phyloP scores from a whole-genome alignment of 2,329 filamentous ascomycete species.

The Phyllosticta citrichinensis region DNA sequence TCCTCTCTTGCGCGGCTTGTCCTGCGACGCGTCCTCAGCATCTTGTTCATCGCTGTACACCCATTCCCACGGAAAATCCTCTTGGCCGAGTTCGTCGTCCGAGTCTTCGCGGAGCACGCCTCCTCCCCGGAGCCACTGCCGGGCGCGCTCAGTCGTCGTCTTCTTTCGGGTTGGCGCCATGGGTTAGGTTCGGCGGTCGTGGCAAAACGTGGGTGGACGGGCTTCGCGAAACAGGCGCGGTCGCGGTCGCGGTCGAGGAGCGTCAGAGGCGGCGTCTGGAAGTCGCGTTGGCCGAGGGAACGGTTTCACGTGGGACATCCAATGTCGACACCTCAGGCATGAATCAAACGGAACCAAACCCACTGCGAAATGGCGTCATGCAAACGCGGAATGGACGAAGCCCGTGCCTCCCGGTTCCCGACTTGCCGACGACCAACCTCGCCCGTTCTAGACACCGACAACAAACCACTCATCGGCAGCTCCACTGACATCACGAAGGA shows the following conservation, averaged over 20 bases:
- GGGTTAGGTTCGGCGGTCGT: neutral
- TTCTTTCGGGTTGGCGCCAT: constrained; percentile 27
- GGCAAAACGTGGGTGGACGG: neutral
- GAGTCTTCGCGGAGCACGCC: constrained; percentile 68
- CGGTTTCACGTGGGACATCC: neutral
- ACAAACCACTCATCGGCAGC: neutral
- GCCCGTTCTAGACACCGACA: neutral
- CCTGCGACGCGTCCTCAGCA: constrained; percentile 18
- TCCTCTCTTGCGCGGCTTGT: constrained; percentile 22
- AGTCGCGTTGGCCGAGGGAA: neutral
- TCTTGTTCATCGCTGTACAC: constrained; percentile 44
- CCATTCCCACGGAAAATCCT: constrained; percentile 43
- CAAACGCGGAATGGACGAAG: neutral
- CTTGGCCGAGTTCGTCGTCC: constrained; percentile 65
- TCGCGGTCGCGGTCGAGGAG: neutral
- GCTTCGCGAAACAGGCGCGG: neutral
- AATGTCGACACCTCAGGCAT: neutral
- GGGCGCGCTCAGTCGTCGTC: constrained; percentile 36
- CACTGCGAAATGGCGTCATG: neutral
- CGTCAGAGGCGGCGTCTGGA: neutral
- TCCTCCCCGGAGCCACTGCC: constrained; percentile 44
- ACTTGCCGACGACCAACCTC: neutral
- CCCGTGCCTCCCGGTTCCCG: neutral
- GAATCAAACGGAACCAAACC: neutral
- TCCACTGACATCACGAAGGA: constrained; percentile 5